Evolutionary conservation across 257 asterid species (phyloP), one percentile per base, ranked within the genome.

Genomic region (Catharanthus roseus): DNA sequence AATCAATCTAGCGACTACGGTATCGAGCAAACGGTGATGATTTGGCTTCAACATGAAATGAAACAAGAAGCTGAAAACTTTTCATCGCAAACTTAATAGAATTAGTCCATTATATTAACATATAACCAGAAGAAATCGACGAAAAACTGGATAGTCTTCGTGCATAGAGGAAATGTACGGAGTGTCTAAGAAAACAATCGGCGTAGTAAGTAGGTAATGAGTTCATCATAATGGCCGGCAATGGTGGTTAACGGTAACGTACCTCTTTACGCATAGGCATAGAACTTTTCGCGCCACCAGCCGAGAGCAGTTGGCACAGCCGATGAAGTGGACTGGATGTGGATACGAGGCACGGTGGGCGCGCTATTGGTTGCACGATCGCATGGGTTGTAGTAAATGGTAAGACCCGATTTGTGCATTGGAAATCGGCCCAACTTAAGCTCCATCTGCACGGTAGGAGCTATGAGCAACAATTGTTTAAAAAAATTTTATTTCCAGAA

Each of bases 211-310:
- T 61, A 18, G 67, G 67, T 34, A 34, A 33, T 61, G 45, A 33
- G 67, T 33, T 61, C 67, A 61, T 61, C 11, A 34, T 39, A 16
- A 61, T 18, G 29, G 67, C 29, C 7, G 18, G 29, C 0, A 62
- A 34, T 9, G 29, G 47, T 3, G 47, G 16, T 62, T 62, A 19
- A 62, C 16, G 47, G 67, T 38, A 33, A 62, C 67, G 45, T 62
- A 62, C 67, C 67, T 61, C 45, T 62, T 19, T n/a, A n/a, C n/a
- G n/a, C n/a, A n/a, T n/a, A 60, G 13, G 42, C 42, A 31, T 60
- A 31, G 24, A 23, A 16, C 65, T 18, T 41, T 60, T 1, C 42
- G n/a, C 5, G 65, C 23, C 39, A 29, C 26, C 65, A 31, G 65
- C 26, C 28, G 65, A 36, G 18, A 60, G 65, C 42, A 12, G 28